Evolutionary conservation across 2,329 filamentous ascomycete species (phyloP), one percentile per base, ranked within the genome.

Genomic region (Diaporthe citriasiana): DNA sequence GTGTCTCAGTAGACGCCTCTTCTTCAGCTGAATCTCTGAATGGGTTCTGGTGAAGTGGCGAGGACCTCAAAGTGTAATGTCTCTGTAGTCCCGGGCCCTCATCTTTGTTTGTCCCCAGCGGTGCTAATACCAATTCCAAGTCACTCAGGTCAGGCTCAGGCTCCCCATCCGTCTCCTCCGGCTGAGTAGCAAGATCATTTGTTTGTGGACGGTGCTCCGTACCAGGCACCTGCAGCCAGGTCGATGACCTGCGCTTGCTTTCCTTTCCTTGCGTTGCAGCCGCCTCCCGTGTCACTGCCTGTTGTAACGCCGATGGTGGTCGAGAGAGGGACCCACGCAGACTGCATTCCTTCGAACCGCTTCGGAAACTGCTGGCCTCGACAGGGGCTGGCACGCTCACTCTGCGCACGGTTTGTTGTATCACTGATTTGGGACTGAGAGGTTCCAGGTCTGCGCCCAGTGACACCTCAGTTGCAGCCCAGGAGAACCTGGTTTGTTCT

Each of bases 1-100:
- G 47, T 1, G 13, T 53, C 33, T 6, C 33, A 22, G 6, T 13
- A 2, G 45, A 13, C 5, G 25, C 4, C 33, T 68, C 47, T 10
- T 68, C 63, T 22, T 53, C 63, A 5, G 30, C 47, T 35, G 47
- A n/a, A n/a, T 53, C 63, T 25, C 15, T 53, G 47, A 68, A 68
- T 10, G 63, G 63, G 19, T 68, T 68, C 25, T 68, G 63, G n/a
- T 68, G 45, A 19, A 68, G 63, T 19, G 63, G 63, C 3, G 63
- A 68, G n/a, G 47, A 40, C 15, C 47, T 17, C 33, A 68, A 6
- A 1, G 63, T 68, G 63, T 68, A 53, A 6, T 40, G 45, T 9
- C 63, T 68, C 13, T 68, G n/a, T 9, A 53, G 47, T 40, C 63
- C 63, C 2, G n/a, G 1, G 3, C 47, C 45, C 9, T 40, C 47